Conservation (phyloP, 805 yeast species). For the Zygoascus biomembranicola region DNA sequence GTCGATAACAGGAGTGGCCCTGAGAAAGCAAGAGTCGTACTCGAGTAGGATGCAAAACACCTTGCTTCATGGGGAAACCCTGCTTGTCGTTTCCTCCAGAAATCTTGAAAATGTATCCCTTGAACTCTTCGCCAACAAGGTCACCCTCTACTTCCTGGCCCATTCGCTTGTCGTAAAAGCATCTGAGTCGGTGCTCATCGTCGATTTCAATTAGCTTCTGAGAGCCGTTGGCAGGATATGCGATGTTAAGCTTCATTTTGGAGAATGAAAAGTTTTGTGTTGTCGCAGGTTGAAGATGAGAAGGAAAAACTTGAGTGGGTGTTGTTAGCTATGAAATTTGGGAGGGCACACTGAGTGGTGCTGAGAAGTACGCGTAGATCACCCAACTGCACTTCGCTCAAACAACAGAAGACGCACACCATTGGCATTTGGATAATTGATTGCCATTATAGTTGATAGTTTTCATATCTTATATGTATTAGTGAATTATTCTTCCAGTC, state of each 20-base stretch:
- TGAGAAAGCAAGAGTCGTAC: constrained; percentile 89
- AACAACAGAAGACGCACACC: too few species aligned
- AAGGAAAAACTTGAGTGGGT: background rate
- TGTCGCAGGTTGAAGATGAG: background rate
- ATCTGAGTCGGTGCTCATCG: constrained; percentile 98
- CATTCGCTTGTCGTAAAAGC: constrained; percentile 98
- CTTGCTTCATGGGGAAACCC: constrained; percentile 99
- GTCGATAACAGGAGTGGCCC: constrained; percentile 98
- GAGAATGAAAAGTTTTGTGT: background rate
- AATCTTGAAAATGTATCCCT: constrained; percentile 97
- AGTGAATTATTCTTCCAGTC: too few species aligned
- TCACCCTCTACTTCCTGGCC: constrained; percentile 99
- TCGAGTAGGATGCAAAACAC: constrained; percentile 99
- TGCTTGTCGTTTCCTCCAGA: constrained; percentile 99
- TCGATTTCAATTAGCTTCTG: constrained; percentile 97
- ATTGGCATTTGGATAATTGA: too few species aligned
- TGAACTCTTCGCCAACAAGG: constrained; percentile 96
- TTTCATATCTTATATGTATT: too few species aligned
- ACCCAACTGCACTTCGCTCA: too few species aligned
- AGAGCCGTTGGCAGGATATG: constrained; percentile 99
- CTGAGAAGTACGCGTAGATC: background rate
- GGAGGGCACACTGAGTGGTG: background rate
- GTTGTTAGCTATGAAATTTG: background rate
- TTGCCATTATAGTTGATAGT: too few species aligned
- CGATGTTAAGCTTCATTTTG: constrained; percentile 76